Percentiles rank a stretch among this genome's conserved stretches.
Conservation (phyloP, 176 grass and related monocot species). For the Triticum turgidum region DNA sequence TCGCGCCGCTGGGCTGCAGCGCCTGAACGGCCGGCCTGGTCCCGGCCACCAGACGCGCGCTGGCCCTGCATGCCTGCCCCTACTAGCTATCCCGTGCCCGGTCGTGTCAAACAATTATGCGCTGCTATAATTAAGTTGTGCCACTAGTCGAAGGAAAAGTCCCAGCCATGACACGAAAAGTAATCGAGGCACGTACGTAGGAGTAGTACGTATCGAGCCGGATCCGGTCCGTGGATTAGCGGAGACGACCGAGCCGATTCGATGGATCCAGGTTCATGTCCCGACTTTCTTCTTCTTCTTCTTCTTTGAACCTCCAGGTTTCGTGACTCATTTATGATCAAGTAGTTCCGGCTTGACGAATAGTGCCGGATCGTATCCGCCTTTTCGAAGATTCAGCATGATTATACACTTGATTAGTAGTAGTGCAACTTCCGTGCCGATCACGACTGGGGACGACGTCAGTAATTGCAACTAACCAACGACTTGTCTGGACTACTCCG, state of each 20-base stretch:
- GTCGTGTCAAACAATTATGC: not conserved
- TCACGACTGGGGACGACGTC: not conserved
- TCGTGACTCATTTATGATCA: not conserved
- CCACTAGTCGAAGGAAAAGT: not conserved
- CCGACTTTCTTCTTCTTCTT: not conserved
- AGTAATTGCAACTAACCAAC: not conserved
- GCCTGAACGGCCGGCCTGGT: constrained; percentile 10
- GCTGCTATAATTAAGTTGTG: not conserved
- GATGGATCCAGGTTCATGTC: not conserved
- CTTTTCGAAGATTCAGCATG: not conserved
- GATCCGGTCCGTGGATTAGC: not conserved
- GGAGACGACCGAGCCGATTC: constrained; percentile 13
- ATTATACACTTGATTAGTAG: not conserved
- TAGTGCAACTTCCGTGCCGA: not conserved
- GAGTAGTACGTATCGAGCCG: not conserved
- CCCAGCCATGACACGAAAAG: not conserved
- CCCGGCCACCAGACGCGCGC: not conserved
- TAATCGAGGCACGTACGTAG: not conserved
- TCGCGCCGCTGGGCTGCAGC: constrained; percentile 1
- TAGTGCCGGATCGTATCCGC: not conserved
- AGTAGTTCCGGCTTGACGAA: not conserved
- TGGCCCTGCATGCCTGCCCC: not conserved
- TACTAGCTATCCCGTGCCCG: not conserved
- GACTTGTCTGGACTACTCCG: not conserved
- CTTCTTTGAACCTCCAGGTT: not conserved